Conservation (phyloP, 352 stramenopile species). For the Pythium insidiosum region DNA sequence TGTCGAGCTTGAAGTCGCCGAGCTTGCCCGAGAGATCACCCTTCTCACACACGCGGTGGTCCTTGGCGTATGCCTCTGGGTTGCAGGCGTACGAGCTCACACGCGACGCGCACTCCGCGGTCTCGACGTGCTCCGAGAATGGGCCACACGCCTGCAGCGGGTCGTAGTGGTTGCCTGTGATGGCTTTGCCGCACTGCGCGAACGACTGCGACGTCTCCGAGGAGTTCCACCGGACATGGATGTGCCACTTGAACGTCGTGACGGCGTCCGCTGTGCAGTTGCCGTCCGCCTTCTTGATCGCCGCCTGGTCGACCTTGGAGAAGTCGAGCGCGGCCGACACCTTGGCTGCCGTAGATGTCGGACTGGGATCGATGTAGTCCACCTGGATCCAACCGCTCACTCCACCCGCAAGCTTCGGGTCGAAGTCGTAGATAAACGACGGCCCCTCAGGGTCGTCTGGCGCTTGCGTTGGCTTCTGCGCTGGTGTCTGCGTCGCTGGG, state of each 20-base stretch:
- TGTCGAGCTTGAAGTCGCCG: conserved; percentile 22
- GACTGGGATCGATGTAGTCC: conserved; percentile 1
- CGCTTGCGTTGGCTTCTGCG: no score
- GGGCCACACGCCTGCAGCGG: conserved; percentile 30
- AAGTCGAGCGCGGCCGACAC: conserved; percentile 38
- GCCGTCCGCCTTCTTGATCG: conserved; percentile 22
- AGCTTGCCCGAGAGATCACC: conserved; percentile 57
- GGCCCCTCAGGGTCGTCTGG: no score
- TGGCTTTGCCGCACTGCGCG: conserved; percentile 28
- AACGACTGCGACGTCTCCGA: conserved; percentile 22
- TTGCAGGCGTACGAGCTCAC: conserved; percentile 32
- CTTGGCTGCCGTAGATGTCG: conserved; percentile 8
- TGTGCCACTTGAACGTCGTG: conserved; percentile 41
- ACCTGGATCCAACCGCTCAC: neutral
- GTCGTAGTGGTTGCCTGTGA: conserved; percentile 54
- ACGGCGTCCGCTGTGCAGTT: conserved; percentile 30
- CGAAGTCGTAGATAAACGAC: conserved; percentile 29
- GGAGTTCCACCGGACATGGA: conserved; percentile 40
- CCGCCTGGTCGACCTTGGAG: conserved; percentile 14
- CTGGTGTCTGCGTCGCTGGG: no score
- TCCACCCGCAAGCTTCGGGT: conserved; percentile 5
- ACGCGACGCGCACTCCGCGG: conserved; percentile 15
- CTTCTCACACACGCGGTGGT: conserved; percentile 36
- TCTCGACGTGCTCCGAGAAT: conserved; percentile 29
- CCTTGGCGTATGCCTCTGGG: conserved; percentile 24